Conservation (phyloP, 225 moss, liverwort and hornwort genomes). For the Climacium dendroides region DNA sequence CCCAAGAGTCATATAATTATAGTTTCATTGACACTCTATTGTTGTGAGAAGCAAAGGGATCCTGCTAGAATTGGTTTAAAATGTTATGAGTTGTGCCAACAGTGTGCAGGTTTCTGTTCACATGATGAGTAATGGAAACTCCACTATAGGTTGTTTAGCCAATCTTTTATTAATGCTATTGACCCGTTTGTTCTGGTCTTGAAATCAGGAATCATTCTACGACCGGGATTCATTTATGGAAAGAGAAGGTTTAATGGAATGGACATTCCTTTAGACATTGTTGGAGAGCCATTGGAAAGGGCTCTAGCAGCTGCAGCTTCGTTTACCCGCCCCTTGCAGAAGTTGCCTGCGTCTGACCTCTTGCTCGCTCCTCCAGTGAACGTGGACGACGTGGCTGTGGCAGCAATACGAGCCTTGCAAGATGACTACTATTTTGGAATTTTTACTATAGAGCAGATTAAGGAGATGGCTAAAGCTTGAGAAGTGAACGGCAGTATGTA, state of each 20-base stretch:
- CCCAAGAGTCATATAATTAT: not conserved
- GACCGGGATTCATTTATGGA: constrained; percentile 84
- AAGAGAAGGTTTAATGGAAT: constrained; percentile 68
- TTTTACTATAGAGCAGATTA: constrained; percentile 74
- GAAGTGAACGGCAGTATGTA: not conserved
- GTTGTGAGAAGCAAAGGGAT: not conserved
- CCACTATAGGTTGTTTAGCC: not conserved
- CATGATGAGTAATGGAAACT: not conserved
- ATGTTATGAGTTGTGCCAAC: not conserved
- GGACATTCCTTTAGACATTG: constrained; percentile 58
- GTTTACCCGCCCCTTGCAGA: constrained; percentile 51
- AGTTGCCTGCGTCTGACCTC: constrained; percentile 74
- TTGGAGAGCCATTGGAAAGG: constrained; percentile 61
- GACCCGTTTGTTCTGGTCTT: not conserved
- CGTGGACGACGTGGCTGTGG: constrained; percentile 73
- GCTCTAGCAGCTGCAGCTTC: constrained; percentile 41
- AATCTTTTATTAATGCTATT: not conserved
- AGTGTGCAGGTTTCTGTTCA: not conserved
- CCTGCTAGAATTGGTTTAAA: not conserved
- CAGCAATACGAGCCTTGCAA: constrained; percentile 53
- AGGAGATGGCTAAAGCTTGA: constrained; percentile 55
- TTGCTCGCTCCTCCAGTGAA: constrained; percentile 62
- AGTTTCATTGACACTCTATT: not conserved
- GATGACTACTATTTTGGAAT: constrained; percentile 69
- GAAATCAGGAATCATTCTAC: constrained; percentile 61